Percentiles rank a stretch among this genome's conserved stretches.
Conservation (phyloP, 495 filamentous ascomycete genomes). For the Neurospora intermedia region DNA sequence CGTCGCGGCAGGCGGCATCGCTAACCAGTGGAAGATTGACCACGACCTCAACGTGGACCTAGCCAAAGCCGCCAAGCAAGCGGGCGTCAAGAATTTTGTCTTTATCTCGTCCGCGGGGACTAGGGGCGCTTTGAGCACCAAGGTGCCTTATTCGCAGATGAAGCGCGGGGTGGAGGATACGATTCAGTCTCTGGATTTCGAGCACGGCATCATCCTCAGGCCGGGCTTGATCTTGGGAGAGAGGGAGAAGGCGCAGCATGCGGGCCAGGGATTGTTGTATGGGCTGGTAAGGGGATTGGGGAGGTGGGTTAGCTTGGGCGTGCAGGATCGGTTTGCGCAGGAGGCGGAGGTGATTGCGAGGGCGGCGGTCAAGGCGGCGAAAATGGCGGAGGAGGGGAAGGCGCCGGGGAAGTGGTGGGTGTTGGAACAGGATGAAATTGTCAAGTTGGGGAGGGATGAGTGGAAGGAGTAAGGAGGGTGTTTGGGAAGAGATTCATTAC, state of each 20-base stretch:
- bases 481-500: not conserved
- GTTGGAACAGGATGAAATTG: constrained; percentile 36
- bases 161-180: constrained; percentile 73
- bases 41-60: constrained; percentile 63
- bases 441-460: constrained; percentile 36
- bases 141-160: constrained; percentile 55
- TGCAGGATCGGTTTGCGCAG: constrained; percentile 61
- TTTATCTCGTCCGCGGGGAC: constrained; percentile 51
- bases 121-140: constrained; percentile 19
- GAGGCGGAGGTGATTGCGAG: constrained; percentile 64
- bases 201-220: constrained; percentile 59
- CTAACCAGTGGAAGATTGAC: constrained; percentile 67
- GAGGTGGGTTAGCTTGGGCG: constrained; percentile 22
- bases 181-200: constrained; percentile 60
- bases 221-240: constrained; percentile 68
- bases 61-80: constrained; percentile 52
- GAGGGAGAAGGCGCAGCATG: constrained; percentile 44
- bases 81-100: constrained; percentile 55
- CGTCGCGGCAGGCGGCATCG: constrained; percentile 53
- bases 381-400: constrained; percentile 33
- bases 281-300: constrained; percentile 44
- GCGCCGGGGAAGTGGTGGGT: constrained; percentile 39
- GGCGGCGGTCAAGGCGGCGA: constrained; percentile 54
- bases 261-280: constrained; percentile 35
- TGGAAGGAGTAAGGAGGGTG: constrained; percentile 18